These are phyloP conservation scores for Fusarium pseudocircinatum DNA, from an alignment of 2,329 filamentous ascomycete genomes.

Conservation along the genomic window DNA sequence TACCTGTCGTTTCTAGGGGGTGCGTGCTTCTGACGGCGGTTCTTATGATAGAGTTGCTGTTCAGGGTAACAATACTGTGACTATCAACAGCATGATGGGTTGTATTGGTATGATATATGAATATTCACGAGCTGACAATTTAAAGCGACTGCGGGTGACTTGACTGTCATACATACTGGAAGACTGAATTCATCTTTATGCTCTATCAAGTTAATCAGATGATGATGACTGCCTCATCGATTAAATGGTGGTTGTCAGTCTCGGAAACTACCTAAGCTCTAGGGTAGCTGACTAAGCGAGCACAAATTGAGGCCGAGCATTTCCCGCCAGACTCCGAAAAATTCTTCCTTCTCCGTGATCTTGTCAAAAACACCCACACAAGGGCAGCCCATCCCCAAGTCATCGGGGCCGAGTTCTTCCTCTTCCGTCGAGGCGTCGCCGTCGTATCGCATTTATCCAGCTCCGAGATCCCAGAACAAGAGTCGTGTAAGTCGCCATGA, in stretches of 20 bases:
- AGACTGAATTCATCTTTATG: neutral
- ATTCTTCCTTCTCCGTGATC: slow-evolving; percentile 51
- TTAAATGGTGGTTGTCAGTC: neutral
- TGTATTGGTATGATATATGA: neutral
- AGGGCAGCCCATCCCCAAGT: slow-evolving; percentile 42
- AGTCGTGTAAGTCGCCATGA: slow-evolving; percentile 49
- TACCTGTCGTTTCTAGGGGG: neutral
- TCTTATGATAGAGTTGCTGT: neutral
- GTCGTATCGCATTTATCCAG: slow-evolving; percentile 57
- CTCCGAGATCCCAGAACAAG: slow-evolving; percentile 50
- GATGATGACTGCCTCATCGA: neutral
- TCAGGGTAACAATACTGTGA: neutral
- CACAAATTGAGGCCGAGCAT: slow-evolving; percentile 23
- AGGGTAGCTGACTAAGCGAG: slow-evolving; percentile 32
- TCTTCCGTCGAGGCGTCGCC: slow-evolving; percentile 54
- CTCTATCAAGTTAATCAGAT: neutral
- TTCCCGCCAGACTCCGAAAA: slow-evolving; percentile 46
- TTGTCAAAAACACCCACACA: slow-evolving; percentile 49
- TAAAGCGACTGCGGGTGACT: neutral
- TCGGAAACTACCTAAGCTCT: neutral
- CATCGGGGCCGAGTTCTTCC: slow-evolving; percentile 56
- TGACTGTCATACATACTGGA: neutral
- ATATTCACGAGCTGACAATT: neutral
- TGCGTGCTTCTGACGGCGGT: neutral
- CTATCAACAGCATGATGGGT: neutral